A percentile compares a stretch with the other conserved stretches of the same genome.
Conservation (phyloP, 2,329 filamentous ascomycete species). For the Sporothrix curviconia region DNA sequence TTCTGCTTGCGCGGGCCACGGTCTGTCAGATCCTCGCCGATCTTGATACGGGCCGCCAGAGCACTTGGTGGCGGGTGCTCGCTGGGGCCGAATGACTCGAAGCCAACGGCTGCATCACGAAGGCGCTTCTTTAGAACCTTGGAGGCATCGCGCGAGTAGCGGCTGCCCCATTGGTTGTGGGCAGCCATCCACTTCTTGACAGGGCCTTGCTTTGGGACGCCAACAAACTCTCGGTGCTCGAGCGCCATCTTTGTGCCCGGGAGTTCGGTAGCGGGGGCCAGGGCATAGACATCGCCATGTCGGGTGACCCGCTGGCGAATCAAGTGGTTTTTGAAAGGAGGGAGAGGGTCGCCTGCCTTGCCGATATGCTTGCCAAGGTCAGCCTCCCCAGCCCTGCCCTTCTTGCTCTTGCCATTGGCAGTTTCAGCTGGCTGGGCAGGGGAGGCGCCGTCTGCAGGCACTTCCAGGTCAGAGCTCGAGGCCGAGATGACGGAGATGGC, state of each 20-base stretch:
- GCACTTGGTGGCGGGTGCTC: slow-evolving; percentile 81
- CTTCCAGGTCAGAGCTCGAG: slow-evolving; percentile 32
- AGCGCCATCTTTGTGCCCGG: slow-evolving; percentile 56
- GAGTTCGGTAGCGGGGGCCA: slow-evolving; percentile 59
- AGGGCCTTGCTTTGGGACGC: slow-evolving; percentile 71
- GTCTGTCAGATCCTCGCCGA: slow-evolving; percentile 40
- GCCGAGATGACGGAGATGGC: slow-evolving; percentile 66
- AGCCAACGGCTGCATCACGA: slow-evolving; percentile 65
- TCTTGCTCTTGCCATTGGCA: slow-evolving; percentile 13
- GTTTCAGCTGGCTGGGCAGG: too few relatives aligned
- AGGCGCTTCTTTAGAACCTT: slow-evolving; percentile 68
- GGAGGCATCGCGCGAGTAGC: slow-evolving; percentile 62
- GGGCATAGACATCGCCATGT: slow-evolving; percentile 64
- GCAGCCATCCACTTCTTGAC: slow-evolving; percentile 76
- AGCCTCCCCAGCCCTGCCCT: not conserved
- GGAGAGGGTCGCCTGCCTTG: slow-evolving; percentile 78
- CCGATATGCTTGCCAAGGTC: slow-evolving; percentile 49
- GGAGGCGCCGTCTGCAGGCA: not conserved
- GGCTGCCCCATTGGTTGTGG: slow-evolving; percentile 66
- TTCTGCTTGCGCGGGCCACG: slow-evolving; percentile 51
- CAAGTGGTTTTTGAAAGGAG: slow-evolving; percentile 77
- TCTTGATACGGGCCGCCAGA: slow-evolving; percentile 62
- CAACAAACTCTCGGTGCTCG: slow-evolving; percentile 56
- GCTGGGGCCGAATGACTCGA: slow-evolving; percentile 60
- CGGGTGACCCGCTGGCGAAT: slow-evolving; percentile 81